A percentile compares a stretch with the other conserved stretches of the same genome.
Conservation (phyloP, 805 yeast species). For the Saccharomycopsis guyanensis region DNA sequence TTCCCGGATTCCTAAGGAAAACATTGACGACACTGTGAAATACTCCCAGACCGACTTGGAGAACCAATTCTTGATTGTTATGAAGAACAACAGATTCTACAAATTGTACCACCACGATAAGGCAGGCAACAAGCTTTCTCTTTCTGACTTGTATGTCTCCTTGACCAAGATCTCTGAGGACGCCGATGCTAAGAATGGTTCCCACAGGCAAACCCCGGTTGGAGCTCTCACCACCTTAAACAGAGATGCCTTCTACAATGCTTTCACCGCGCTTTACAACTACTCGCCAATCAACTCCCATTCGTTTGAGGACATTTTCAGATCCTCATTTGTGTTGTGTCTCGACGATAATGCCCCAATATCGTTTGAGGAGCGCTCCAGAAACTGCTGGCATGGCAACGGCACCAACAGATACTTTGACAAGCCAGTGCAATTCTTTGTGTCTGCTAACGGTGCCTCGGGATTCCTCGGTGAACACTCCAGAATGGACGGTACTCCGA, state of each 20-base stretch:
- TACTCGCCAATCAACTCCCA: constrained; percentile 52
- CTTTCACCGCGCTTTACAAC: constrained; percentile 48
- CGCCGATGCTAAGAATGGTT: constrained; percentile 19
- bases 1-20: constrained; percentile 67
- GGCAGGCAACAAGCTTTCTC: constrained; percentile 36
- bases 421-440: constrained; percentile 81
- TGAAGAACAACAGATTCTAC: constrained; percentile 72
- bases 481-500: constrained; percentile 97
- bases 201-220: constrained; percentile 35
- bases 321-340: constrained; percentile 73
- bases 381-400: constrained; percentile 91
- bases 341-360: constrained; percentile 68
- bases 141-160: constrained; percentile 47
- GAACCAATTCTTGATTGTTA: constrained; percentile 65
- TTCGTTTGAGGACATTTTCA: constrained; percentile 60
- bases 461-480: constrained; percentile 97
- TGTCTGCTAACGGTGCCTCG: constrained; percentile 75
- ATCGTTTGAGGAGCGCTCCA: constrained; percentile 76
- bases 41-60: constrained; percentile 34
- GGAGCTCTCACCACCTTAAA: constrained; percentile 80
- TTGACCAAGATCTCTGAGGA: constrained; percentile 40
- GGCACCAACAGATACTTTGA: constrained; percentile 87
- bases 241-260: constrained; percentile 71
- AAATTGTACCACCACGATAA: constrained; percentile 56
- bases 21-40: constrained; percentile 51